Base-by-base conservation (phyloP, 1,284 basidiomycete genomes). In the Phellopilus nigrolimitatus region DNA sequence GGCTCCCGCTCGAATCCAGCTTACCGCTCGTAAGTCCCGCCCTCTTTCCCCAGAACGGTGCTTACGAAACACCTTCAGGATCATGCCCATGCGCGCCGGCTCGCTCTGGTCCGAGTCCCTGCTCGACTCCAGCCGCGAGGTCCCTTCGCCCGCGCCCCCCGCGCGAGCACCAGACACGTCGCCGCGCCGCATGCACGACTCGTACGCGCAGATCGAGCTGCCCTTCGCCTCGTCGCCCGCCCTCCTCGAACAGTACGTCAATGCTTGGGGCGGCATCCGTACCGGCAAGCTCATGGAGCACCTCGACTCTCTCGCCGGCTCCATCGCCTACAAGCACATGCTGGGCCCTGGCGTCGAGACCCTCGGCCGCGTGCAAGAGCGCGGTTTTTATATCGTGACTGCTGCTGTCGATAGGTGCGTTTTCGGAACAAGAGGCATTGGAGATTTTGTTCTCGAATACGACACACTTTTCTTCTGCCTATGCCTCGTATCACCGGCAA, bases 301-400 rank as follows among this genome's bases (percentile, higher is more conserved):
- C 62, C 73, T 91, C 38, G 89, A 92, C 63, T 88, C 86, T 4
- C 71, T 91, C 13, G 88, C 89, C 1, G 89, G 88, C 9, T 87
- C 85, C 2, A 88, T 91, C 55, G 76, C 86, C 1, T 91, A 91
- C 67, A 85, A 88, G 60, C 87, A 90, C 66, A 80, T 88, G 70
- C 75, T 91, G 1, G 82, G 80, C 0, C 82, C 81, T 0, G 69
- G 70, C 22, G 78, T 82, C 9, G 62, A 75, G 54, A 73, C 71
- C 1, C 62, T 81, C 6, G 77, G 76, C 50, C 67, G 71, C 51
- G 67, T 84, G 51, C 62, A 78, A 41, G 75, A 84, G 53, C 74
- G 76, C 13, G 86, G 85, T 0, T 82, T 89, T 58, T 91, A 91
- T 59, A 76, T 91, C 55, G 89, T 90, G 6, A 91, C 89, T 1